A percentile compares a stretch with the other conserved stretches of the same genome.
These are phyloP conservation scores for Aspergillus neotritici DNA, from an alignment of 2,329 filamentous ascomycete genomes.

Conservation along the genomic window DNA sequence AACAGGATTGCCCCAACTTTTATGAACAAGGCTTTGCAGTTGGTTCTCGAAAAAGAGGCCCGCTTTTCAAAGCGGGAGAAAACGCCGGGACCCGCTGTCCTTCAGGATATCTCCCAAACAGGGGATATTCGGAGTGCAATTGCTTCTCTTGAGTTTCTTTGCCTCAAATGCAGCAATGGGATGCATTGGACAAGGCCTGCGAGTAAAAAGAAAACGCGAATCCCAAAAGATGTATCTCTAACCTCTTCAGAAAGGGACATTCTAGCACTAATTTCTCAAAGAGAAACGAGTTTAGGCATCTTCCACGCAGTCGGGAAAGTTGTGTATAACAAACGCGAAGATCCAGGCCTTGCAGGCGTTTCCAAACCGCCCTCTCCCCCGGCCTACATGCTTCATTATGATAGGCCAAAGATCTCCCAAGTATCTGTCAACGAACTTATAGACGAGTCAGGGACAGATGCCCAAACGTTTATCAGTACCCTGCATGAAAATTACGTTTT, in stretches of 20 bases:
- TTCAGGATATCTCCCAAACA: conserved; percentile 74
- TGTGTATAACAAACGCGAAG: conserved; percentile 87
- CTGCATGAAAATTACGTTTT: conserved; percentile 89
- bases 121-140: conserved; percentile 92
- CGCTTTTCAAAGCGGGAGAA: conserved; percentile 67
- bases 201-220: conserved; percentile 59
- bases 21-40: conserved; percentile 74
- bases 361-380: conserved; percentile 53
- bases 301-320: conserved; percentile 96
- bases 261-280: conserved; percentile 71
- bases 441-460: conserved; percentile 89
- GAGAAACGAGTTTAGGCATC: conserved; percentile 84
- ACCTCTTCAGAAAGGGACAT: conserved; percentile 72
- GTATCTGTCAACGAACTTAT: conserved; percentile 71
- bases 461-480: conserved; percentile 79
- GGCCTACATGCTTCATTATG: conserved; percentile 51
- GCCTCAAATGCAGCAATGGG: conserved; percentile 70
- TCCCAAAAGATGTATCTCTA: conserved; percentile 44
- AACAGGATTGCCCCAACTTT: conserved; percentile 85
- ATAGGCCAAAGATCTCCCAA: conserved; percentile 58
- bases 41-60: conserved; percentile 79
- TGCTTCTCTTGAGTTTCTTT: conserved; percentile 86
- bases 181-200: conserved; percentile 69
- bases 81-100: conserved; percentile 70
- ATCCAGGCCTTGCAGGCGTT: conserved; percentile 35